Percentiles rank a stretch among this genome's conserved stretches.
These are phyloP conservation scores for Passiflora organensis DNA, from an alignment of 345 rosid genomes.

Conservation along the genomic window DNA sequence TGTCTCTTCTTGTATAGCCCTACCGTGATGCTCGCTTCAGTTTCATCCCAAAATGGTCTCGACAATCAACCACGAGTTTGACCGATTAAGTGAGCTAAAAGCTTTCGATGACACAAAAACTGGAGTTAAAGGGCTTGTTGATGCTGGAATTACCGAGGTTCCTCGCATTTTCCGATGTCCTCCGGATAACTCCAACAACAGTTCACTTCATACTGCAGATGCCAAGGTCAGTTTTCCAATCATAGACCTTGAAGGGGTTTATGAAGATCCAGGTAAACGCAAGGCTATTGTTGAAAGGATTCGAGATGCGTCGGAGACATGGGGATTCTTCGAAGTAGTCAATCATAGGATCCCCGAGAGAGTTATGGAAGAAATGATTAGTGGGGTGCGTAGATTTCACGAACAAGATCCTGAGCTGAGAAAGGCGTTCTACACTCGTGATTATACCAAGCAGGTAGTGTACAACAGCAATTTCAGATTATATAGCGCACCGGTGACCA, in stretches of 20 bases:
- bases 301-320: constrained; percentile 29
- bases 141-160: not conserved
- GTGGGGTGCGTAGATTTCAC: constrained; percentile 32
- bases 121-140: not conserved
- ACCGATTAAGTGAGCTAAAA: not conserved
- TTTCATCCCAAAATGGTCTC: no score
- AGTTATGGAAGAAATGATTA: constrained; percentile 23
- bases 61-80: no score
- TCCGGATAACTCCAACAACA: no score
- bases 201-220: no score
- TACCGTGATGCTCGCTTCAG: no score
- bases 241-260: constrained; percentile 27
- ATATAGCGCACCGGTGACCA: constrained; percentile 17
- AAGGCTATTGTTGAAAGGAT: constrained; percentile 15
- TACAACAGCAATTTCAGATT: constrained; percentile 37
- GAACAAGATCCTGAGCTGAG: constrained; percentile 34
- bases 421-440: constrained; percentile 26
- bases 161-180: not conserved
- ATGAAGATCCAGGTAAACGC: constrained; percentile 2
- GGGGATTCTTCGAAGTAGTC: constrained; percentile 44
- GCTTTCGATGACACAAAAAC: constrained; percentile 2
- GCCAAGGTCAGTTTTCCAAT: constrained; percentile 19
- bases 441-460: constrained; percentile 12
- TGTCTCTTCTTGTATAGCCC: no score
- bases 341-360: constrained; percentile 34